phyloP scores from a whole-genome alignment of 2,329 filamentous ascomycete species.

The Aspergillus sp. region DNA sequence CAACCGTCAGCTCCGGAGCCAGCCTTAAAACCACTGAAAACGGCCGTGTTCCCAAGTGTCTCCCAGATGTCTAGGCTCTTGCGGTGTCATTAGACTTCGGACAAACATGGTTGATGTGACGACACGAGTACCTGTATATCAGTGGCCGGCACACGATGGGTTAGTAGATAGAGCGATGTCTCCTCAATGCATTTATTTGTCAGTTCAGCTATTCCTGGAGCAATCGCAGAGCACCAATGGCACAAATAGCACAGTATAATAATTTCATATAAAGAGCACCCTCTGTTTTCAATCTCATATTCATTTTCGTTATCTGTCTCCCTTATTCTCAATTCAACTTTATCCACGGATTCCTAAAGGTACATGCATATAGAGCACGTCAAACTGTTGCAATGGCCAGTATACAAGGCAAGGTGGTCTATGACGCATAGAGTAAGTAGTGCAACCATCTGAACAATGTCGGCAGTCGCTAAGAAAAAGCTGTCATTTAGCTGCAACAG shows the following conservation, averaged over 20 bases:
- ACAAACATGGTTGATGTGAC: conserved; percentile 7
- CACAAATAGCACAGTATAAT: too few species aligned
- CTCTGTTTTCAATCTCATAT: too few species aligned
- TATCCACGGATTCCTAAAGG: too few species aligned
- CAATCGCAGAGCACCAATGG: too few species aligned
- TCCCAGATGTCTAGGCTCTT: conserved; percentile 3
- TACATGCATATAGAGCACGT: conserved; percentile 2
- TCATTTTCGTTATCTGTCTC: too few species aligned
- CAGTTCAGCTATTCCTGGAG: too few species aligned
- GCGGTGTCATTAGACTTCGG: neutral
- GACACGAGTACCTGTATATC: conserved; percentile 5
- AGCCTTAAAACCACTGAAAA: conserved; percentile 1
- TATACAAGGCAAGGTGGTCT: conserved; percentile 1
- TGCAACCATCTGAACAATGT: neutral
- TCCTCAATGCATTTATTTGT: too few species aligned
- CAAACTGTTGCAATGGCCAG: conserved; percentile 6
- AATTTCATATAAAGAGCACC: too few species aligned
- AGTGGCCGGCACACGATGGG: neutral
- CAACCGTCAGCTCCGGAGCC: too few species aligned
- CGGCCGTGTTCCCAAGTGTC: neutral
- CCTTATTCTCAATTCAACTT: too few species aligned
- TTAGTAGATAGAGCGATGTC: too few species aligned
- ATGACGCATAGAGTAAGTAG: conserved; percentile 15
- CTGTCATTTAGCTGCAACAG: too few species aligned
- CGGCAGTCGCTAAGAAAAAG: neutral